Evolutionary conservation across 495 filamentous ascomycete genomes (phyloP).

Genomic region (Pseudotulostoma volvatum): DNA sequence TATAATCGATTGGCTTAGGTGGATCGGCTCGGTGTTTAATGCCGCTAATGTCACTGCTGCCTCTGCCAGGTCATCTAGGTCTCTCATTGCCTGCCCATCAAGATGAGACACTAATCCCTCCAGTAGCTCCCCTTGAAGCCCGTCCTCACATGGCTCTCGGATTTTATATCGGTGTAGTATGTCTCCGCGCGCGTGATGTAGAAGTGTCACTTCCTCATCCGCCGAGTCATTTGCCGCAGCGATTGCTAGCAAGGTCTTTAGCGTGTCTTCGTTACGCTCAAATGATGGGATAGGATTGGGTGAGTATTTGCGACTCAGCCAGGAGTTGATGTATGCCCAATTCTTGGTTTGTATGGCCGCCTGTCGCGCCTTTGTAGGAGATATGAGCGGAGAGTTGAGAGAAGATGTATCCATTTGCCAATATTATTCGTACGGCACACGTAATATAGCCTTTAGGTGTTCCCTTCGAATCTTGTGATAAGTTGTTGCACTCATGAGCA

Average conservation of each 20-base stretch:
- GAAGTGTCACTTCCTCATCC: conserved; percentile 52
- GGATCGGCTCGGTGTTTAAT: conserved; percentile 16
- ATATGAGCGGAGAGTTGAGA: conserved; percentile 27
- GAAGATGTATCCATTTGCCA: not conserved
- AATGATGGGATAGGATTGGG: conserved; percentile 47
- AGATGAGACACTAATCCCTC: conserved; percentile 26
- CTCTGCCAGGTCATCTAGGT: conserved; percentile 27
- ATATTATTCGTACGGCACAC: no score
- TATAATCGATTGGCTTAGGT: conserved; percentile 25
- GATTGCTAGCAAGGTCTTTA: conserved; percentile 59
- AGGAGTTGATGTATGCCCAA: conserved; percentile 75
- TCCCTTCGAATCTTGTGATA: no score
- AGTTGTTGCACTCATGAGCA: no score
- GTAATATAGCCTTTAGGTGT: no score
- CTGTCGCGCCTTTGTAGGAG: conserved; percentile 31
- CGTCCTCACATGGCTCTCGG: conserved; percentile 16
- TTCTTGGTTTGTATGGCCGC: conserved; percentile 50
- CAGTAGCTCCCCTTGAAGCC: conserved; percentile 21
- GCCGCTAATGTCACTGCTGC: conserved; percentile 19
- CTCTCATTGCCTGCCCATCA: conserved; percentile 18
- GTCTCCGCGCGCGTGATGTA: conserved; percentile 29
- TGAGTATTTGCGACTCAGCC: conserved; percentile 54
- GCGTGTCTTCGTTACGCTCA: conserved; percentile 72
- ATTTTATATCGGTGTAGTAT: conserved; percentile 19
- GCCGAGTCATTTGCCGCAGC: conserved; percentile 64